These are phyloP conservation scores for Plasmodium vivax DNA, from an alignment of 169 alveolate species.

Conservation along the genomic window DNA sequence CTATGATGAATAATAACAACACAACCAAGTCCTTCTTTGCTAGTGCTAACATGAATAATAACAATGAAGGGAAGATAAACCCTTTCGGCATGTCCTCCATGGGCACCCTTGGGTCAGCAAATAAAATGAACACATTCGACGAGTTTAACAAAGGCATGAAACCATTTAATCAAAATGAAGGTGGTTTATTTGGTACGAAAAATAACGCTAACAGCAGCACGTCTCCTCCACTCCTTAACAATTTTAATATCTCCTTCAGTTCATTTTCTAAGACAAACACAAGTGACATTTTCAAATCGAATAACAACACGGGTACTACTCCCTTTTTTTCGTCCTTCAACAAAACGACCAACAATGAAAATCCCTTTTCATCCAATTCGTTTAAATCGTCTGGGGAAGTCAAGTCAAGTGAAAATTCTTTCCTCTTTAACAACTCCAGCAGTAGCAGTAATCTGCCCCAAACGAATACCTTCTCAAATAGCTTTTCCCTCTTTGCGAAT, in stretches of 20 bases:
- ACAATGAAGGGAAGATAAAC: background rate
- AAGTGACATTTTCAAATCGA: constrained; percentile 49
- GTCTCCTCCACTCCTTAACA: background rate
- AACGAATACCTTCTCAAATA: constrained; percentile 3
- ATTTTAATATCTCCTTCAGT: constrained; percentile 28
- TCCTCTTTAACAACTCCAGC: constrained; percentile 16
- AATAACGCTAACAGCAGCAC: constrained; percentile 3
- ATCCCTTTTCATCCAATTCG: background rate
- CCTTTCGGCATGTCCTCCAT: constrained; percentile 50
- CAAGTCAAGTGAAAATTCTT: constrained; percentile 21
- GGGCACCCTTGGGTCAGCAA: constrained; percentile 6
- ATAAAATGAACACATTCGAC: constrained; percentile 39
- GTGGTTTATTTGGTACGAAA: constrained; percentile 41
- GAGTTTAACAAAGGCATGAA: constrained; percentile 33
- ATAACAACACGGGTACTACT: background rate
- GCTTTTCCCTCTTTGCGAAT: constrained; percentile 2
- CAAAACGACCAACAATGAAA: constrained; percentile 6
- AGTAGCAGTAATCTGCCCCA: background rate
- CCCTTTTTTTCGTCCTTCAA: constrained; percentile 9
- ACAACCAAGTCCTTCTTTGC: constrained; percentile 15
- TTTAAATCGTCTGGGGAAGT: constrained; percentile 6
- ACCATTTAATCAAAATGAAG: constrained; percentile 55
- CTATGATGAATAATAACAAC: constrained; percentile 13
- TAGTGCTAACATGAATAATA: constrained; percentile 8
- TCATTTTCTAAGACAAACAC: constrained; percentile 63